Evolutionary conservation across 768 basidiomycete species (phyloP).

Genomic region (Brasilioporus rufonigricans): DNA sequence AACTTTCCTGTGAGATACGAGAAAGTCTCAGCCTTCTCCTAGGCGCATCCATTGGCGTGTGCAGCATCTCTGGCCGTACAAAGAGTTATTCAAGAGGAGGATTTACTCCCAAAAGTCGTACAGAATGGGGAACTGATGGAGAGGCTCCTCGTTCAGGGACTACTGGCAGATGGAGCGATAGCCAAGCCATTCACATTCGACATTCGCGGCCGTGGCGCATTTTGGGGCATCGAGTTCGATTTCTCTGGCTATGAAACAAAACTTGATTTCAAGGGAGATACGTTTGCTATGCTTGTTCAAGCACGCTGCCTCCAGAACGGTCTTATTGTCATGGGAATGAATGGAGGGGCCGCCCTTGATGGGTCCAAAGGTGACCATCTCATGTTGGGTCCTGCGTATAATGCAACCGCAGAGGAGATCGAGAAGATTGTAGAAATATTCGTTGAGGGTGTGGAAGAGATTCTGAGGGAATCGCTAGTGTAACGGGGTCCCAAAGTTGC

Average conservation of each 20-base stretch:
- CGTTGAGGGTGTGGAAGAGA: constrained; percentile 64
- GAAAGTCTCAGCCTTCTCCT: constrained; percentile 7
- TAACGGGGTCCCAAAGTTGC: neutral
- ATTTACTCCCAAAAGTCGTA: constrained; percentile 65
- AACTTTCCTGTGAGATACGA: neutral
- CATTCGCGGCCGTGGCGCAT: constrained; percentile 79
- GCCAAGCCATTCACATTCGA: constrained; percentile 72
- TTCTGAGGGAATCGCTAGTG: constrained; percentile 41
- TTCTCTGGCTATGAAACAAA: constrained; percentile 45
- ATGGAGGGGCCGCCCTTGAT: constrained; percentile 64
- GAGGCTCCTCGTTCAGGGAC: constrained; percentile 50
- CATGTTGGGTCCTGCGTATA: constrained; percentile 80
- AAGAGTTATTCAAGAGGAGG: constrained; percentile 63
- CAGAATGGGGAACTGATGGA: constrained; percentile 60
- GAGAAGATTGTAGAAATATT: constrained; percentile 65
- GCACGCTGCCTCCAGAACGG: constrained; percentile 65
- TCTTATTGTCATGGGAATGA: constrained; percentile 71
- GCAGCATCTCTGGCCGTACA: constrained; percentile 83
- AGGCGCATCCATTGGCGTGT: constrained; percentile 76
- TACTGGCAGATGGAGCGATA: constrained; percentile 52
- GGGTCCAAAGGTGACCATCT: constrained; percentile 72
- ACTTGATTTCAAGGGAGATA: constrained; percentile 49
- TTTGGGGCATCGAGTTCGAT: constrained; percentile 86
- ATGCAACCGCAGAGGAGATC: constrained; percentile 66
- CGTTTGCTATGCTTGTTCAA: constrained; percentile 70